Evolutionary conservation across 1,284 basidiomycete genomes (phyloP), one percentile per base, ranked within the genome.

Genomic region (Microbotryomycetes sp.): DNA sequence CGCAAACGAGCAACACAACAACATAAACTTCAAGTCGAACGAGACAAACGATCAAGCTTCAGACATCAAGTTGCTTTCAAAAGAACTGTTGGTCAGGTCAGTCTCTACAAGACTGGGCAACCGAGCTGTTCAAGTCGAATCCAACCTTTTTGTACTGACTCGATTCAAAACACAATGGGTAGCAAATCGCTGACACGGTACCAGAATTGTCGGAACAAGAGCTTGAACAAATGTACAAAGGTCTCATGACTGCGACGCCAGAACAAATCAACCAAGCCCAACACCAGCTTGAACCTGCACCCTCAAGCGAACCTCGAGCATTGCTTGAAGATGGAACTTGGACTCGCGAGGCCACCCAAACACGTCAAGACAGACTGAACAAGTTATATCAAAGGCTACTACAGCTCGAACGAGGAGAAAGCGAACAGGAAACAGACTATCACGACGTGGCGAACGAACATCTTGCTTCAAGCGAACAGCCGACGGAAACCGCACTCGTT

Each of bases 141-240:
- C n/a, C n/a, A n/a, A n/a, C n/a, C n/a, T n/a, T n/a, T n/a, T n/a
- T n/a, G n/a, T n/a, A n/a, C n/a, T n/a, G n/a, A n/a, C n/a, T n/a
- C n/a, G n/a, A n/a, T n/a, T n/a, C n/a, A n/a, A n/a, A n/a, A n/a
- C n/a, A n/a, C n/a, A n/a, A n/a, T n/a, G n/a, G 9, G 36, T 19
- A 42, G 36, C 36, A 42, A 42, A 42, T 42, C 36, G 36, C 36
- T 9, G 12, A 42, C 9, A 12, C 36, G 12, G 12, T 42, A 19
- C 36, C 36, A 12, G 36, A 42, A 42, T 42, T 9, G 36, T 42
- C 36, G 19, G 36, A 42, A 12, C 36, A 42, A 42, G 50, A 69
- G 42, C 65, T 69, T 31, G 62, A 66, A 42, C 36, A 58, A 1
- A 61, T 69, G 50, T 67, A 64, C 56, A 49, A 32, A 14, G 60